Evolutionary conservation across 2,329 filamentous ascomycete genomes (phyloP), one percentile per base, ranked within the genome.

Genomic region (Ophiognomonia clavigignenti-juglandacearum): DNA sequence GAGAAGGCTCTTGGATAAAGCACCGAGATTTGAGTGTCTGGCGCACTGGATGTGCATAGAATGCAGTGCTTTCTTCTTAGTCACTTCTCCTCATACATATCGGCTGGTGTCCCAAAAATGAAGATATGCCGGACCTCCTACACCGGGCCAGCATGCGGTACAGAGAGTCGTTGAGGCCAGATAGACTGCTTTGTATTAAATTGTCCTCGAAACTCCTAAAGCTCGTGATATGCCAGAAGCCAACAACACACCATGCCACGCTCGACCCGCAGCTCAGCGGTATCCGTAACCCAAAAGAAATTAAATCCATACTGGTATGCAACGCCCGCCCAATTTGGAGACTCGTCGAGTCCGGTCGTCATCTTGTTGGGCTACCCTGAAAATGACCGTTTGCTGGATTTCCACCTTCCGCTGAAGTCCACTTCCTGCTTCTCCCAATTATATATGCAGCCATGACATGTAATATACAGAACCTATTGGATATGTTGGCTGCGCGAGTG

Each of bases 401-500:
- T n/a, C n/a, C n/a, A n/a, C n/a, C n/a, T n/a, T n/a, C n/a, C n/a
- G n/a, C n/a, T n/a, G n/a, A n/a, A n/a, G n/a, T n/a, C n/a, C n/a
- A 40, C n/a, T 10, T 19, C 19, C 31, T 43, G 29, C 48, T 29
- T 39, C 14, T 37, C 24, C 29, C 47, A 36, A 47, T 44, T 35
- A 47, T 36, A 47, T 51, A 31, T 43, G 40, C 47, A 39, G 23
- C 39, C 40, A 47, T 34, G 20, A 41, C 40, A 31, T 23, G 20
- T 36, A 40, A 43, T 48, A 48, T 47, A 50, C 39, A 47, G 31
- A 37, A 51, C 44, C 47, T 42, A 39, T 47, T 36, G 38, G 16
- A 48, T 43, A 22, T 47, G 48, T 47, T 37, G 40, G 31, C 24
- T 4, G 18, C 24, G 24, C 24, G 24, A 10, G 24, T 26, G 24